Evolutionary conservation across 768 basidiomycete genomes (phyloP).

Genomic region (Macrolepiota albuminosa): DNA sequence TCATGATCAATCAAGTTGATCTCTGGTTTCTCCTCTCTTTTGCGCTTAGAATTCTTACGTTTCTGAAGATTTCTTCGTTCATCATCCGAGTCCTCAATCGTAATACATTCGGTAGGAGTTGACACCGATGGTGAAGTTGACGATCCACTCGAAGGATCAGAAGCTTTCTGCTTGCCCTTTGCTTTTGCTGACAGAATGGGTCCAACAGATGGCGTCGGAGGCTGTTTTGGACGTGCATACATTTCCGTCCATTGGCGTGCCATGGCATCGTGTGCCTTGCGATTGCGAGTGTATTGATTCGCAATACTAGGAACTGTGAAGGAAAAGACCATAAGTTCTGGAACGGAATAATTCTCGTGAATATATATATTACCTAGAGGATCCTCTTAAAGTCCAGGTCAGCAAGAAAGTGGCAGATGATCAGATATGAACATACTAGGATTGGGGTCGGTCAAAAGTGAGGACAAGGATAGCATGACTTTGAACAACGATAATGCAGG

Average conservation of each 20-base stretch:
- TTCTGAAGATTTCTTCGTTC: slow-evolving; percentile 5
- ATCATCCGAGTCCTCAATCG: slow-evolving; percentile 26
- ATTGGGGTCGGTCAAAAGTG: slow-evolving; percentile 91
- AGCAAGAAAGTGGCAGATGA: neutral
- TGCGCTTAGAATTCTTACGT: slow-evolving; percentile 31
- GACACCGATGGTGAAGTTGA: slow-evolving; percentile 4
- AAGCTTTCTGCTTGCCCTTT: slow-evolving; percentile 33
- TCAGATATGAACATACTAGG: slow-evolving; percentile 54
- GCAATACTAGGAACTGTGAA: slow-evolving; percentile 65
- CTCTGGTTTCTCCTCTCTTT: slow-evolving; percentile 24
- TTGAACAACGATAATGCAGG: slow-evolving; percentile 93
- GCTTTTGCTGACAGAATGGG: slow-evolving; percentile 17
- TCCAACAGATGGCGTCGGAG: slow-evolving; percentile 13
- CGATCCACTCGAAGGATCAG: slow-evolving; percentile 14
- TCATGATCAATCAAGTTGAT: slow-evolving; percentile 26
- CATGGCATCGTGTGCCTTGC: slow-evolving; percentile 67
- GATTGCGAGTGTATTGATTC: slow-evolving; percentile 59
- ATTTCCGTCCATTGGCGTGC: slow-evolving; percentile 76
- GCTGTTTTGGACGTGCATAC: slow-evolving; percentile 42
- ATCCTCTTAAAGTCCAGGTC: slow-evolving; percentile 44
- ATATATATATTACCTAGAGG: slow-evolving; percentile 53
- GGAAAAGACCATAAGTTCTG: neutral
- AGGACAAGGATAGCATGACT: slow-evolving; percentile 90
- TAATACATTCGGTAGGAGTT: slow-evolving; percentile 17
- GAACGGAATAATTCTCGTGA: neutral